Base-by-base conservation (phyloP, 2,329 filamentous ascomycete species). In the Sporothrix brasiliensis region DNA sequence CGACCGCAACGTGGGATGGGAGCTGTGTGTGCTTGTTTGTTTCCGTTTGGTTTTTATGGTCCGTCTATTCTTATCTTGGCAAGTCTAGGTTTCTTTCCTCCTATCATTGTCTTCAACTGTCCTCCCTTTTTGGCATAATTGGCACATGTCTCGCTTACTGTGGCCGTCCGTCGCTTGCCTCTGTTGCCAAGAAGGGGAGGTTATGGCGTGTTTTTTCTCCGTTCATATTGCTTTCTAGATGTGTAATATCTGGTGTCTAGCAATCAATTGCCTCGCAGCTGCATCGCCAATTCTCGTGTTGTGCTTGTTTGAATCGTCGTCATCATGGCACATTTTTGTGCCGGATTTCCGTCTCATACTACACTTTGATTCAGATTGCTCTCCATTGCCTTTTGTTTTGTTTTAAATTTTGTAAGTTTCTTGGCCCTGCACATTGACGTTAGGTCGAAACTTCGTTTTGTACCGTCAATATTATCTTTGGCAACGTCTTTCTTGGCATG, bases 321-420 rank as follows among this genome's bases (percentile, higher is more conserved):
- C 44, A 4, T 13, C 2, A 9, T 4, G 27, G 19, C 6, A 49
- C 21, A 5, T 41, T 44, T 44, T 60, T 66, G 61, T 52, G 61
- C 61, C 61, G 61, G 19, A 10, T 50, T 66, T 66, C 47, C 47
- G 47, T 66, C 61, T 14, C 14, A 21, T 52, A 66, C 52, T 30
- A 34, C 34, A 19, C 61, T 27, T 52, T 27, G 16, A 13, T 52
- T 24, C 14, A 52, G 24, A 50, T 13, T 34, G 16, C 24, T 30
- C 11, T 63, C 41, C n/a, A n/a, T 19, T 63, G 39, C 39, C 39
- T 16, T 9, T 24, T 47, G 9, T 34, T 19, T 24, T 30, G 6
- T 34, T 19, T 41, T 24, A 24, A 24, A 24, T 41, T 60, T 11
- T 41, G 4, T 10, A n/a, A 11, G 34, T 6, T 47, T 60, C 30